Percentiles rank a stretch among this genome's conserved stretches.
Conservation (phyloP, 805 yeast genomes). For the Ogataea methanolica region DNA sequence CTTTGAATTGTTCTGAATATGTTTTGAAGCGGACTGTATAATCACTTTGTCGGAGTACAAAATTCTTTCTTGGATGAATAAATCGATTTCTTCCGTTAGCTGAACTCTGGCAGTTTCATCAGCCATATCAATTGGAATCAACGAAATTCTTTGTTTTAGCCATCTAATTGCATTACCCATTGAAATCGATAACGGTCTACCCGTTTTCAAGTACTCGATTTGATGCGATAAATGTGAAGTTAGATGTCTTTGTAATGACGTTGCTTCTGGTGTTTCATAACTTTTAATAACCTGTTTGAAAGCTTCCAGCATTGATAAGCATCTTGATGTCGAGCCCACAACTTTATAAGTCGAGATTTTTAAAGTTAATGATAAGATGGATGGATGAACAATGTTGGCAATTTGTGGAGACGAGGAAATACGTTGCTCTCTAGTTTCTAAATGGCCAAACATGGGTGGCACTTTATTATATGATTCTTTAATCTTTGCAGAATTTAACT, state of each 20-base stretch:
- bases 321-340: constrained; percentile 86
- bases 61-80: constrained; percentile 78
- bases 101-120: constrained; percentile 65
- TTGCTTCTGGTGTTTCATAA: constrained; percentile 79
- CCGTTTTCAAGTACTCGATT: constrained; percentile 84
- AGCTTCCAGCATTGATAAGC: constrained; percentile 77
- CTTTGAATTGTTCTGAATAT: constrained; percentile 70
- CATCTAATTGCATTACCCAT: constrained; percentile 99
- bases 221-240: constrained; percentile 87
- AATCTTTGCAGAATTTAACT: constrained; percentile 46
- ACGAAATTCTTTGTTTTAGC: constrained; percentile 90
- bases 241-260: constrained; percentile 81
- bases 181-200: constrained; percentile 85
- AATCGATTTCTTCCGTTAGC: constrained; percentile 66
- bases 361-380: constrained; percentile 70
- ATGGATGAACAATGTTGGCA: constrained; percentile 79
- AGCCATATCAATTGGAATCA: constrained; percentile 65
- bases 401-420: constrained; percentile 51
- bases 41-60: constrained; percentile 80
- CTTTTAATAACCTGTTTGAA: constrained; percentile 77
- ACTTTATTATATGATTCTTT: constrained; percentile 40
- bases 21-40: constrained; percentile 71
- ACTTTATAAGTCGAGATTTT: constrained; percentile 79
- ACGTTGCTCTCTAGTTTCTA: constrained; percentile 77
- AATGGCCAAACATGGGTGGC: constrained; percentile 70